phyloP scores from a whole-genome alignment of 192 early-diverging fungal species.

The Funneliformis geosporum region DNA sequence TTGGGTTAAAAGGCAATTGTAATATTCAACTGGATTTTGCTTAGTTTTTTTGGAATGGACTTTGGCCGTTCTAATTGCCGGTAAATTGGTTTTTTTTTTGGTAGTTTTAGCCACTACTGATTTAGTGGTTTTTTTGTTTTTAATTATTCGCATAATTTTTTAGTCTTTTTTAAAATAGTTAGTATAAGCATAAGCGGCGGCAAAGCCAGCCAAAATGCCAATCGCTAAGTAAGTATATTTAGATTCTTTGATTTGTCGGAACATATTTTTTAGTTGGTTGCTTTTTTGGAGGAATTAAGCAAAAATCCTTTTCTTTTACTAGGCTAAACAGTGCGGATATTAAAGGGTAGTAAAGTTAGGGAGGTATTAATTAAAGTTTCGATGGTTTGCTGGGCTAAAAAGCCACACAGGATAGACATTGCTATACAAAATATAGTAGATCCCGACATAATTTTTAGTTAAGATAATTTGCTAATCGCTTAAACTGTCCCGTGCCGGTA shows the following conservation, averaged over 20 bases:
- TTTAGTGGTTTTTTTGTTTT: too few relatives aligned
- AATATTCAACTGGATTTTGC: neutral
- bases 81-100: neutral
- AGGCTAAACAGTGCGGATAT: slow-evolving; percentile 9
- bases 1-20: neutral
- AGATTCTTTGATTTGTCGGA: neutral
- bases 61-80: neutral
- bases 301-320: too few relatives aligned
- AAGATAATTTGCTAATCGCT: slow-evolving; percentile 1
- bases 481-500: neutral
- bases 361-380: slow-evolving; percentile 22
- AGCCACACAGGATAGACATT: neutral
- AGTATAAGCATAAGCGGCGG: neutral
- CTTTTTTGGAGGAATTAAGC: too few relatives aligned
- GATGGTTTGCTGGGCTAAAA: neutral
- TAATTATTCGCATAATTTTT: neutral
- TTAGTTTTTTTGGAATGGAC: neutral
- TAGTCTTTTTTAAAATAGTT: neutral
- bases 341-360: slow-evolving; percentile 1
- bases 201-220: neutral
- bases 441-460: too few relatives aligned
- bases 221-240: slow-evolving; percentile 4
- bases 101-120: too few relatives aligned
- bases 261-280: neutral
- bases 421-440: neutral